phyloP scores from a whole-genome alignment of 306 rosid genomes.

The Delonix regia region DNA sequence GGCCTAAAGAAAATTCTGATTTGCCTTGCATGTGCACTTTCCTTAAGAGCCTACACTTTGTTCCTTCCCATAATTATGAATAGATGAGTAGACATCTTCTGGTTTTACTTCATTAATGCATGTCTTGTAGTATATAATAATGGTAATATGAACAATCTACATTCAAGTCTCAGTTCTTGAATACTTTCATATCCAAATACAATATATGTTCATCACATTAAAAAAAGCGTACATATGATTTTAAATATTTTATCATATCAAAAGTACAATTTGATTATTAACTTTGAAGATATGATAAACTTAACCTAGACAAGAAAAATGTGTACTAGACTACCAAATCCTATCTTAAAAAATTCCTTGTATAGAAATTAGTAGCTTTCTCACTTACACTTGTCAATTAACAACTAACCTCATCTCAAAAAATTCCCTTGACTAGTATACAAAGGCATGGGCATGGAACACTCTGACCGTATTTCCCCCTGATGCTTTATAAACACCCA shows the following conservation, averaged over 20 bases:
- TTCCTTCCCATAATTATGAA: background rate
- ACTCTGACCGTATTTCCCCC: too few relatives aligned
- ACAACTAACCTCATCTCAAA: slow-evolving; percentile 26
- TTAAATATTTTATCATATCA: too few relatives aligned
- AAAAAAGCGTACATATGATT: too few relatives aligned
- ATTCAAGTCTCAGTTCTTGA: slow-evolving; percentile 18
- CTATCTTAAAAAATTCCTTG: background rate
- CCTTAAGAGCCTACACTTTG: slow-evolving; percentile 15
- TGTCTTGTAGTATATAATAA: slow-evolving; percentile 29
- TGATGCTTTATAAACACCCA: too few relatives aligned
- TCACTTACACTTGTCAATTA: background rate
- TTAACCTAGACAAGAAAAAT: background rate
- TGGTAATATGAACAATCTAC: background rate
- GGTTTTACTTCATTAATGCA: slow-evolving; percentile 22
- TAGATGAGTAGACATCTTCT: slow-evolving; percentile 2
- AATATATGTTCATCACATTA: slow-evolving; percentile 33
- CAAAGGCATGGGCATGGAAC: slow-evolving; percentile 38
- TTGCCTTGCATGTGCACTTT: background rate
- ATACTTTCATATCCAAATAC: slow-evolving; percentile 31
- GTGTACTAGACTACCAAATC: background rate
- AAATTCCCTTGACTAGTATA: slow-evolving; percentile 39
- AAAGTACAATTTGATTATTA: too few relatives aligned
- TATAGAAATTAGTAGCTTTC: background rate
- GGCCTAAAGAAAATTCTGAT: slow-evolving; percentile 17
- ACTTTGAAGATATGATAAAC: too few relatives aligned